Percentiles rank a stretch among this genome's conserved stretches.
These are phyloP conservation scores for Arthrobotrys megalospora DNA, from an alignment of 2,329 filamentous ascomycete genomes.

Conservation along the genomic window DNA sequence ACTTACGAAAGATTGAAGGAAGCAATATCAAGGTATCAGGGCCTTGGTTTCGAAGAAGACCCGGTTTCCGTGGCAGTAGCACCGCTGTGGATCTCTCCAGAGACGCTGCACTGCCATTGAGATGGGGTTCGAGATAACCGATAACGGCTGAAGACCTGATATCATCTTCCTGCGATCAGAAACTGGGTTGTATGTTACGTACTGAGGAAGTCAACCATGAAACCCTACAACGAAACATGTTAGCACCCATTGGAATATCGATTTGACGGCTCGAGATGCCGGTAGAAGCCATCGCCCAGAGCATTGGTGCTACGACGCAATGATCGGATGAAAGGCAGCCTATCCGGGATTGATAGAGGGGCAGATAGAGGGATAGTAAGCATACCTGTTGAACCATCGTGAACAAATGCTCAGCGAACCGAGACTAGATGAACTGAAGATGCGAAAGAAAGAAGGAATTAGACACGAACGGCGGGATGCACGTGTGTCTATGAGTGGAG, in stretches of 20 bases:
- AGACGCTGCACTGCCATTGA: conserved; percentile 99
- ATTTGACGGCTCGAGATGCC: background rate
- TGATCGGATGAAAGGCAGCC: conserved; percentile 46
- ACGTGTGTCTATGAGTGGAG: conserved; percentile 61
- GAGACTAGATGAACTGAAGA: conserved; percentile 50
- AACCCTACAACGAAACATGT: conserved; percentile 39
- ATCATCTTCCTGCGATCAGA: conserved; percentile 9
- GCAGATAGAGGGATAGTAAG: conserved; percentile 30
- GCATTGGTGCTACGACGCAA: conserved; percentile 42
- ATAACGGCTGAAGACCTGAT: conserved; percentile 41
- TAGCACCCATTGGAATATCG: conserved; percentile 44
- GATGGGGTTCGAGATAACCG: conserved; percentile 69
- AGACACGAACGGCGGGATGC: conserved; percentile 52
- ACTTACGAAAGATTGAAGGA: conserved; percentile 61
- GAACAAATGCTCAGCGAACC: conserved; percentile 57
- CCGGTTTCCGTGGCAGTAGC: conserved; percentile 17
- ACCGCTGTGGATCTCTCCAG: conserved; percentile 69
- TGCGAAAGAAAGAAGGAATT: conserved; percentile 43
- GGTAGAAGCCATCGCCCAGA: conserved; percentile 10
- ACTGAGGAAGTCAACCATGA: conserved; percentile 61
- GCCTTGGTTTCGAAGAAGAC: conserved; percentile 36
- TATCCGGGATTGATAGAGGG: conserved; percentile 42
- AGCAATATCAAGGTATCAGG: conserved; percentile 10
- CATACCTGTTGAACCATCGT: conserved; percentile 61
- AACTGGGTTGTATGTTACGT: conserved; percentile 36